Base-by-base conservation (phyloP, 1,284 basidiomycete species). In the Peniophora sp. region DNA sequence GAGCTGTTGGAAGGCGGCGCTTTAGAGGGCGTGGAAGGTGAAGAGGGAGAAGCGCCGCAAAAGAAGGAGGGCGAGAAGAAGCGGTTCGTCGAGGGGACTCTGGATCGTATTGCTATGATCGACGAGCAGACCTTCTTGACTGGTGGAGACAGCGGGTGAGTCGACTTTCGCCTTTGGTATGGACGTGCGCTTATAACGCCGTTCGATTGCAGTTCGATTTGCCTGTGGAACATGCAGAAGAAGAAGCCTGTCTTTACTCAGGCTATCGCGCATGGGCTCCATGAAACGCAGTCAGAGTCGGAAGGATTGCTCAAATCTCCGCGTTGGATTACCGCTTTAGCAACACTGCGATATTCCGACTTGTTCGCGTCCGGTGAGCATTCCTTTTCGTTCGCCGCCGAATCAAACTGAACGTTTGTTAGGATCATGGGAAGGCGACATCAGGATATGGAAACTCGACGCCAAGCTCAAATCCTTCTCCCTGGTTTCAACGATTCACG, bases 171-270 rank as follows among this genome's bases (percentile, higher is more conserved):
- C 27, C 48, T 48, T 36, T 22, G 20, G 38, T 48, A 3, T 50
- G 38, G 27, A 22, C 23, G 39, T 34, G 11, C 45, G 27, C 10
- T 45, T 50, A 16, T 41, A 19, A 50, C 19, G 22, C 53, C 23
- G 9, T 47, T 52, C n/a, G 16, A 17, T n/a, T 34, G 3, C 47
- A 96, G 93, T 1, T 88, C 92, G 3, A 85, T 99, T 61, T 89
- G 83, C 56, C 75, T 99, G 5, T 99, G 96, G 95, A 81, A 79
- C 35, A 91, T 85, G n/a, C 81, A 83, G 54, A 97, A 95, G 75
- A 98, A 99, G 76, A 99, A 99, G 69, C 92, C 96, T 0, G 72
- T 97, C 47, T 97, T 89, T 66, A 91, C 84, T 0, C 77, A 86
- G 47, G 73, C 86, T 3, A 72, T 96, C 39, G 90, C 92, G 1